A percentile compares a stretch with the other conserved stretches of the same genome.
These are phyloP conservation scores for Magnaporthiopsis incrustans DNA, from an alignment of 2,329 filamentous ascomycete species.

Conservation along the genomic window DNA sequence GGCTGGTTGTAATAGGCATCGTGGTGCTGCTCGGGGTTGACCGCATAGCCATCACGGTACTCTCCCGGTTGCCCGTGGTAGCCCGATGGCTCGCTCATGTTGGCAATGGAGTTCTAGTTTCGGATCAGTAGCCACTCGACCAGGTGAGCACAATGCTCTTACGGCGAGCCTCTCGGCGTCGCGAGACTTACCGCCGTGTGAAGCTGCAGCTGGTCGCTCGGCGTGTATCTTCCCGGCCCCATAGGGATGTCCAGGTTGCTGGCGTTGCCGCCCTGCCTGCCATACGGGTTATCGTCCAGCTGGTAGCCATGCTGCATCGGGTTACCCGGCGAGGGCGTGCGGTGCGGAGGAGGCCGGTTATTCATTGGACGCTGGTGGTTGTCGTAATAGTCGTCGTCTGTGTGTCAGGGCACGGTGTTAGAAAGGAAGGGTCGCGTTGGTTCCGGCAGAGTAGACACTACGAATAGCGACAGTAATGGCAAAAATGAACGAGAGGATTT, in stretches of 20 bases:
- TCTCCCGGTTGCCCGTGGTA: slow-evolving; percentile 40
- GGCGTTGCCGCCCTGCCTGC: slow-evolving; percentile 39
- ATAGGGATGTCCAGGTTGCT: slow-evolving; percentile 62
- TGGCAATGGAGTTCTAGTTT: slow-evolving; percentile 43
- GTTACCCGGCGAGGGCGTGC: slow-evolving; percentile 70
- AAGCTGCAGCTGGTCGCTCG: slow-evolving; percentile 69
- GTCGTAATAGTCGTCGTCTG: slow-evolving; percentile 53
- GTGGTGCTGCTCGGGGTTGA: slow-evolving; percentile 79
- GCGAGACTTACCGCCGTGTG: slow-evolving; percentile 68
- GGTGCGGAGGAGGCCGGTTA: slow-evolving; percentile 36
- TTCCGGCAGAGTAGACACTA: slow-evolving; percentile 12
- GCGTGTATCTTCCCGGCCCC: slow-evolving; percentile 47
- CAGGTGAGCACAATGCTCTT: no score
- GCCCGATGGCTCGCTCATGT: slow-evolving; percentile 30
- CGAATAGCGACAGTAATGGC: slow-evolving; percentile 9
- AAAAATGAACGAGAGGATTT: slow-evolving; percentile 5
- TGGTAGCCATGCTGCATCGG: slow-evolving; percentile 70
- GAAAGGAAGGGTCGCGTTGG: slow-evolving; percentile 1
- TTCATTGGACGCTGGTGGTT: slow-evolving; percentile 45
- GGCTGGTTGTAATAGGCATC: slow-evolving; percentile 80
- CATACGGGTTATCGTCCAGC: slow-evolving; percentile 70
- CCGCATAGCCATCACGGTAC: slow-evolving; percentile 57
- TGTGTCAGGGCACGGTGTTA: slow-evolving; percentile 12
- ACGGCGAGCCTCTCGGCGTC: background rate
- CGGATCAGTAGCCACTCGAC: background rate